Conservation (phyloP, 352 stramenopile genomes). For the Albugo candida region DNA sequence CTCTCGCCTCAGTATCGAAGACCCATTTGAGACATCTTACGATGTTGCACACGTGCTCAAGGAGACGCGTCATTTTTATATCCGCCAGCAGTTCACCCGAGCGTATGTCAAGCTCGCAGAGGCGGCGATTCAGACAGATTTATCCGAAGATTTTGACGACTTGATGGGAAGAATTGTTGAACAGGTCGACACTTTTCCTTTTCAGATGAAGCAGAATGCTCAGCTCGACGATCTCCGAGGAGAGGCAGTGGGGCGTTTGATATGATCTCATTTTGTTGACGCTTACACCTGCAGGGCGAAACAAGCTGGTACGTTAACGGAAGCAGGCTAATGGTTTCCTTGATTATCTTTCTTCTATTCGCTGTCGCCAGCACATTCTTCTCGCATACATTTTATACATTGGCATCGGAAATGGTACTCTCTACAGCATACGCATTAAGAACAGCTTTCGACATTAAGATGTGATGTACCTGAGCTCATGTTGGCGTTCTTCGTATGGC, state of each 20-base stretch:
- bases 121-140: slow-evolving; percentile 6
- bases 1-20: slow-evolving; percentile 85
- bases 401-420: slow-evolving; percentile 69
- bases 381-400: slow-evolving; percentile 25
- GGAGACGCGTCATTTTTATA: slow-evolving; percentile 66
- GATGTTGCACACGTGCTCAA: slow-evolving; percentile 95
- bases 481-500: slow-evolving; percentile 51
- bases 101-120: slow-evolving; percentile 43
- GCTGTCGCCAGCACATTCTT: background rate
- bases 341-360: no score
- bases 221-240: no score
- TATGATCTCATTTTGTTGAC: no score
- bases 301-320: no score
- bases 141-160: slow-evolving; percentile 6
- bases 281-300: no score
- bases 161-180: slow-evolving; percentile 22
- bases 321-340: no score
- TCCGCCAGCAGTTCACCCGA: slow-evolving; percentile 61
- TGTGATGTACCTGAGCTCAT: slow-evolving; percentile 35
- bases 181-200: slow-evolving; percentile 20
- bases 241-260: no score
- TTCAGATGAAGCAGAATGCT: slow-evolving; percentile 1
- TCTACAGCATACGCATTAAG: slow-evolving; percentile 8
- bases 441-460: background rate
- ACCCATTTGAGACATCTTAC: slow-evolving; percentile 97